Evolutionary conservation across 108 stramenopile species (phyloP), one percentile per base, ranked within the genome.

Genomic region (Conticribra guillardii): DNA sequence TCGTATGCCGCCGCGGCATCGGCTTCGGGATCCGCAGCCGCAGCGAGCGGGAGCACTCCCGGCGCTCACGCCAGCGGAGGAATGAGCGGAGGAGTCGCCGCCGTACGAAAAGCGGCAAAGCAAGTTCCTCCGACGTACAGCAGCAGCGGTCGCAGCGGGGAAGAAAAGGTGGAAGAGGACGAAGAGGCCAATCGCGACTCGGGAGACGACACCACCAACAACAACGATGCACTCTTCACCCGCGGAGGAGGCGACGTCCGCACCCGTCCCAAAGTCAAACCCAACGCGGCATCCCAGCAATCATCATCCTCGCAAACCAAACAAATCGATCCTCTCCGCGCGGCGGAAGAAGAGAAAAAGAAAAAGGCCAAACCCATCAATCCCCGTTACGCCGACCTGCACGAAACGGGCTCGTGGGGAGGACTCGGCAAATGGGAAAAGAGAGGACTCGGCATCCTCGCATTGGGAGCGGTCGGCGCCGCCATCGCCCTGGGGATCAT

Each of bases 401-500:
- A 63, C 26, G 67, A 76, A 55, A 76, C 59, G 11, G 74, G 74
- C 18, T 54, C 59, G 21, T 76, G 74, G 74, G 74, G 74, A 24
- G 61, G 54, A 32, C 31, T 76, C 9, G 31, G 30, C 16, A 68
- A 50, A 11, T 63, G 60, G 49, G 74, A 76, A 49, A 76, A 68
- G 5, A 56, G 56, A 16, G 74, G 74, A 23, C 53, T 76, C 4
- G 54, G 67, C 46, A 3, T 76, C 0, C 48, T 76, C 16, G 56
- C 67, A 26, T 18, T 76, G 31, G 74, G 48, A 0, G 60, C 45
- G 3, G 34, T 76, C 0, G 61, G 59, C 15, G 66, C 52, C 3
- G 74, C 74, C 15, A 33, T 68, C 23, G 67, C 49, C 2, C 31
- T 76, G 46, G 74, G 67, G 18, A 32, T 76, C 5, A 67, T 18